phyloP scores from a whole-genome alignment of 305 asterid genomes.

The Rubia peregrina region DNA sequence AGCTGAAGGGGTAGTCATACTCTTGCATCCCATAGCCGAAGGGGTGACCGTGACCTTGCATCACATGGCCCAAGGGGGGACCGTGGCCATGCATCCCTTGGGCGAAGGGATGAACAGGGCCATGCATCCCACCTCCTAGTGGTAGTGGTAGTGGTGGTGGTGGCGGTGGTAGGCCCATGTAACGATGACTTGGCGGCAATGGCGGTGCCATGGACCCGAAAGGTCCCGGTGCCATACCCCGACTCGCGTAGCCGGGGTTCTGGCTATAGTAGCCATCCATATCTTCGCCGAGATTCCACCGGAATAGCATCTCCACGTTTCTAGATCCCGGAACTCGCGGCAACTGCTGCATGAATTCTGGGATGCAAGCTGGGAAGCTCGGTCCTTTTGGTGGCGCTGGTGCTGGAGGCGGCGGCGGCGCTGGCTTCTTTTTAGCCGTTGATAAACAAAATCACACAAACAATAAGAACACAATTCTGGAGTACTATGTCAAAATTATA shows the following conservation, averaged over 20 bases:
- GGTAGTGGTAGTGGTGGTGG: not conserved
- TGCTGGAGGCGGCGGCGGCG: not conserved
- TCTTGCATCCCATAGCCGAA: not conserved
- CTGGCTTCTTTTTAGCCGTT: not conserved
- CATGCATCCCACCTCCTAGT: not conserved
- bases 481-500: too few relatives aligned
- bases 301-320: slow-evolving; percentile 1
- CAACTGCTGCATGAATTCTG: not conserved
- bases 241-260: not conserved
- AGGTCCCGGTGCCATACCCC: not conserved
- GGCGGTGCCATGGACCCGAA: not conserved
- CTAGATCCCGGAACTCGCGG: not conserved
- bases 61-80: not conserved
- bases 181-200: not conserved
- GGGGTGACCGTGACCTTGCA: not conserved
- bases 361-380: not conserved
- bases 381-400: not conserved
- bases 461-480: not conserved
- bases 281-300: not conserved
- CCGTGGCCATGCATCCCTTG: not conserved
- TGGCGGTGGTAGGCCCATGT: not conserved
- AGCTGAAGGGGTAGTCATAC: not conserved
- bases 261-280: not conserved
- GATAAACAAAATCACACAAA: not conserved
- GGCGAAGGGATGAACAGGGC: not conserved